Evolutionary conservation across 495 filamentous ascomycete genomes (phyloP).

Genomic region (Aspergillus asperescens): DNA sequence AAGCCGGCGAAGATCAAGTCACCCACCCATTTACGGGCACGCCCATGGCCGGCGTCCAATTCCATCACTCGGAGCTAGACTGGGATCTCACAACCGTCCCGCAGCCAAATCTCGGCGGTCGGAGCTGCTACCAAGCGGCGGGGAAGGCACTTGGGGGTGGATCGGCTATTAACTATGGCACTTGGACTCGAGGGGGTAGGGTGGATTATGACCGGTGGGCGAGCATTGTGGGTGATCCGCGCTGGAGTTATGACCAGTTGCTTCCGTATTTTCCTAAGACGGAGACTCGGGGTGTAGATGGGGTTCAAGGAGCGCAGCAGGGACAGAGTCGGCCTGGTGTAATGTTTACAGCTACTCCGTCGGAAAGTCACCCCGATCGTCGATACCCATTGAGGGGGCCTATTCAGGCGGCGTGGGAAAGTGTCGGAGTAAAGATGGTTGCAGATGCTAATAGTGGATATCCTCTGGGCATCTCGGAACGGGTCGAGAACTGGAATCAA

Average conservation of each 20-base stretch:
- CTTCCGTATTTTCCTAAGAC: slow-evolving; percentile 31
- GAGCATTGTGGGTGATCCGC: slow-evolving; percentile 19
- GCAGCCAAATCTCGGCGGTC: slow-evolving; percentile 24
- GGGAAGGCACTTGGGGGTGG: slow-evolving; percentile 30
- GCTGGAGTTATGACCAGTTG: slow-evolving; percentile 31
- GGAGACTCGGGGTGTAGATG: slow-evolving; percentile 24
- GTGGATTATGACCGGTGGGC: slow-evolving; percentile 37
- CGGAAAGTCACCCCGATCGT: slow-evolving; percentile 26
- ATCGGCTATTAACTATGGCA: slow-evolving; percentile 30
- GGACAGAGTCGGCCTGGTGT: not conserved
- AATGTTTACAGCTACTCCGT: slow-evolving; percentile 14
- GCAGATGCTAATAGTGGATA: slow-evolving; percentile 26
- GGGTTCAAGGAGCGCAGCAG: slow-evolving; percentile 16
- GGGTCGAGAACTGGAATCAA: slow-evolving; percentile 27
- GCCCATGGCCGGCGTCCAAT: slow-evolving; percentile 4
- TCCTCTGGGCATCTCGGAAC: slow-evolving; percentile 24
- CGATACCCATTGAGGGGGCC: slow-evolving; percentile 30
- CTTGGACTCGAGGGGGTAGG: slow-evolving; percentile 31
- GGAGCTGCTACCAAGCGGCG: slow-evolving; percentile 14
- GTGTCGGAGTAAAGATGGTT: slow-evolving; percentile 22
- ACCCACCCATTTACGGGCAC: slow-evolving; percentile 19
- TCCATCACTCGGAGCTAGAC: slow-evolving; percentile 20
- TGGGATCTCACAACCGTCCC: slow-evolving; percentile 25
- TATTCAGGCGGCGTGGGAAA: slow-evolving; percentile 17
- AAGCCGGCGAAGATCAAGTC: slow-evolving; percentile 28